Percentiles rank a stretch among this genome's conserved stretches.
These are phyloP conservation scores for Wickerhamiella hasegawae DNA, from an alignment of 805 yeast species.

Conservation along the genomic window DNA sequence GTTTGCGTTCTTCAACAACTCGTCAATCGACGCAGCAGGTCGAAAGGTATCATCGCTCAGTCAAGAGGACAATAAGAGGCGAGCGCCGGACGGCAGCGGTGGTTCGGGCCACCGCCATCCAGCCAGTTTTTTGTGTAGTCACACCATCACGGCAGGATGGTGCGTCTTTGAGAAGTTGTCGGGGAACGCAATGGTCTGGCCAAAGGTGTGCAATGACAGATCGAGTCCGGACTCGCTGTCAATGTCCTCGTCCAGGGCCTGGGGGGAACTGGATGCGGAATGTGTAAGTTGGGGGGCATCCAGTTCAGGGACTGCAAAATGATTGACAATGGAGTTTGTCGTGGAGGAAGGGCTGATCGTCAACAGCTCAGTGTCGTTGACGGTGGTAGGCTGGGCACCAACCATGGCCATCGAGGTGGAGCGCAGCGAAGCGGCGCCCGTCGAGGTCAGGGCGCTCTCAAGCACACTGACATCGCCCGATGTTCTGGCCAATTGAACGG, in stretches of 20 bases:
- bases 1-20: constrained; percentile 12
- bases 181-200: constrained; percentile 5
- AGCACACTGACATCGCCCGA: constrained; percentile 35
- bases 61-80: too few relatives aligned
- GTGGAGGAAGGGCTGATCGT: not conserved
- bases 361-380: not conserved
- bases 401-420: constrained; percentile 6
- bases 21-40: constrained; percentile 21
- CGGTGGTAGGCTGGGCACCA: not conserved
- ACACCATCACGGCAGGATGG: constrained; percentile 20
- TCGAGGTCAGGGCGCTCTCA: constrained; percentile 35
- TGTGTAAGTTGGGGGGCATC: not conserved
- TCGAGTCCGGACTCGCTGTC: not conserved
- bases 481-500: constrained; percentile 10
- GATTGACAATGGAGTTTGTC: not conserved
- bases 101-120: too few relatives aligned
- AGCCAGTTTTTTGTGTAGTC: too few relatives aligned
- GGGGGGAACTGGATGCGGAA: not conserved
- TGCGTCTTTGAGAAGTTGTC: constrained; percentile 19
- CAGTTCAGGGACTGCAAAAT: not conserved
- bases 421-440: constrained; percentile 8
- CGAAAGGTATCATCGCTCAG: constrained; percentile 5
- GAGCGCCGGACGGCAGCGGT: too few relatives aligned
- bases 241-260: not conserved
- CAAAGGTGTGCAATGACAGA: not conserved